Evolutionary conservation across 805 yeast species (phyloP).

Genomic region (Saccharomycopsis lassenensis): DNA sequence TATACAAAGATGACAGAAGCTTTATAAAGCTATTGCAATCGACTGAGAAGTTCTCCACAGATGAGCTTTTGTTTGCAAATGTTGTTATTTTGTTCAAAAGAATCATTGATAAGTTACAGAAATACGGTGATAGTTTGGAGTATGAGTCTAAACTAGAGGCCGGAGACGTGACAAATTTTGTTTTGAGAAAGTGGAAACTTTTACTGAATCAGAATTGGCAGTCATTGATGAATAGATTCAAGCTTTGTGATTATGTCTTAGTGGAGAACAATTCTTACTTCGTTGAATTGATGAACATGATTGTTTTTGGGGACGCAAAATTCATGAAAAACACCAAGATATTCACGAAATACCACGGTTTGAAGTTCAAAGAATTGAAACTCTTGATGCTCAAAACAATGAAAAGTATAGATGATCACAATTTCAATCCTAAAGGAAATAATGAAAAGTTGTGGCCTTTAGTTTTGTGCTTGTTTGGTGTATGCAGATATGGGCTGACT

Average conservation of each 20-base stretch:
- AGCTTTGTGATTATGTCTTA: slow-evolving; percentile 1
- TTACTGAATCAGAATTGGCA: slow-evolving; percentile 13
- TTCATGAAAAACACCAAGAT: background rate
- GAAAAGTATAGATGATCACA: slow-evolving; percentile 3
- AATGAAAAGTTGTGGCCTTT: slow-evolving; percentile 12
- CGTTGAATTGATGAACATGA: background rate
- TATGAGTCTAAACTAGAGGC: slow-evolving; percentile 4
- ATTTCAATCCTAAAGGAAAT: slow-evolving; percentile 12
- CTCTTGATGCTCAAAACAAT: slow-evolving; percentile 2
- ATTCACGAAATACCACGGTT: slow-evolving; percentile 1
- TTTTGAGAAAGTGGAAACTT: slow-evolving; percentile 5
- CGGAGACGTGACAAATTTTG: slow-evolving; percentile 10
- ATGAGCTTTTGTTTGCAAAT: slow-evolving; percentile 7
- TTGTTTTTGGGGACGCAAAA: background rate
- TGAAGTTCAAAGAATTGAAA: slow-evolving; percentile 3
- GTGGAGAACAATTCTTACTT: background rate
- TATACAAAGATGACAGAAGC: slow-evolving; percentile 5
- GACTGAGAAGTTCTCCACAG: background rate
- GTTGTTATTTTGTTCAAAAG: slow-evolving; percentile 3
- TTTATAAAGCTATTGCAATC: slow-evolving; percentile 1
- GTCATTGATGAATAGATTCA: slow-evolving; percentile 2
- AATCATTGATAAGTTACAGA: slow-evolving; percentile 9
- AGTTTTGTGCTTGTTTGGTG: slow-evolving; percentile 13
- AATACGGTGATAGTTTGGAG: slow-evolving; percentile 3
- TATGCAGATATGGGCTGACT: background rate